phyloP scores from a whole-genome alignment of 2,329 filamentous ascomycete genomes.

The Ceratocystis diversiconidia region DNA sequence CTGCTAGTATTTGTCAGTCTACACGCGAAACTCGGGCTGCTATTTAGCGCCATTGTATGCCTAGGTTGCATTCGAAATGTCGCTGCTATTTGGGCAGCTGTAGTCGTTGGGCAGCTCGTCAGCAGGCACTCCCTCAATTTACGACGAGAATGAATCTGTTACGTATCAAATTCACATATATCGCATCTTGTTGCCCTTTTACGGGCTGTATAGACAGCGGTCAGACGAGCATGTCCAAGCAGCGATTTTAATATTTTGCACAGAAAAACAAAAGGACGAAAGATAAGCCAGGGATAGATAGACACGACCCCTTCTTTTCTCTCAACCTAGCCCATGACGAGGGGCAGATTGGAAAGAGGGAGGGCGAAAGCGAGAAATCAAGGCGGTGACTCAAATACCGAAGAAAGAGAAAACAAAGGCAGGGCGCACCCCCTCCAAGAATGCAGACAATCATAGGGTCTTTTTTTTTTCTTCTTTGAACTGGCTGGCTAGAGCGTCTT shows the following conservation, averaged over 20 bases:
- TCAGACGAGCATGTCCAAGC: not conserved
- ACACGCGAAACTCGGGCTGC: not conserved
- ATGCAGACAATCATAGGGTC: not conserved
- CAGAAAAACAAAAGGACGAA: not conserved
- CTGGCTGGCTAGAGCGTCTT: constrained; percentile 3
- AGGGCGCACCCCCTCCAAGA: not conserved
- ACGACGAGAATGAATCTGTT: not conserved
- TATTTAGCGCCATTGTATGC: not conserved
- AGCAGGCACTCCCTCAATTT: not conserved
- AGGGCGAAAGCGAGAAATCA: not conserved
- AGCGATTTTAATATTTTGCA: not conserved
- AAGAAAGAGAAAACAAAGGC: not conserved
- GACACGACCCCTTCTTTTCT: not conserved
- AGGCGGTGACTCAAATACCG: not conserved
- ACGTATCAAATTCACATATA: not conserved
- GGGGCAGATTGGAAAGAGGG: not conserved
- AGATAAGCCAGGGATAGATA: not conserved
- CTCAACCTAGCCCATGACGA: not conserved
- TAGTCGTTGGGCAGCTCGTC: not conserved
- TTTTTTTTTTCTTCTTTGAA: not conserved
- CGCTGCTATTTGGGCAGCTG: not conserved
- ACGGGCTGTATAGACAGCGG: not conserved
- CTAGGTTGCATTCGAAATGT: not conserved
- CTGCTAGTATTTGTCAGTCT: not conserved
- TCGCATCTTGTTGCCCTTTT: not conserved